A percentile compares a stretch with the other conserved stretches of the same genome.
These are phyloP conservation scores for Nidularia pulvinata DNA, from an alignment of 768 basidiomycete genomes.

Conservation along the genomic window DNA sequence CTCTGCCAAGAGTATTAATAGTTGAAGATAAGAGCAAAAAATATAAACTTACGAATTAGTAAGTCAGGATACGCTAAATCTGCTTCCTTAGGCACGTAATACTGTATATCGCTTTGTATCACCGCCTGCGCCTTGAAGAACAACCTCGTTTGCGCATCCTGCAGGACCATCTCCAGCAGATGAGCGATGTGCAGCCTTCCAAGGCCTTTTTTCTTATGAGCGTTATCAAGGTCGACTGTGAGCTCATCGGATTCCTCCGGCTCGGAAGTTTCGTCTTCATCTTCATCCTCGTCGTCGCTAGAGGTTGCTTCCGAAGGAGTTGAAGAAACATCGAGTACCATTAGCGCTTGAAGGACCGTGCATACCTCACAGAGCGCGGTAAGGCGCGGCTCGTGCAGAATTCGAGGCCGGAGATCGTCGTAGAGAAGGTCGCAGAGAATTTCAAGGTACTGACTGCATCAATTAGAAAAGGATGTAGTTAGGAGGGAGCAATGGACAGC, in stretches of 20 bases:
- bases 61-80: slow-evolving; percentile 90
- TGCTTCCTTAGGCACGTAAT: slow-evolving; percentile 73
- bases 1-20: not conserved
- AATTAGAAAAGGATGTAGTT: no score
- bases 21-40: slow-evolving; percentile 1
- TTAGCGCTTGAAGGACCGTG: slow-evolving; percentile 93
- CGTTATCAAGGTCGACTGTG: slow-evolving; percentile 31
- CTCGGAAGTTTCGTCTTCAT: slow-evolving; percentile 8
- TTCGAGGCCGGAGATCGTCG: slow-evolving; percentile 94
- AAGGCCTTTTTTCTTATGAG: slow-evolving; percentile 32
- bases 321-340: slow-evolving; percentile 81
- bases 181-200: slow-evolving; percentile 76
- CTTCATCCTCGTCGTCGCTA: slow-evolving; percentile 23
- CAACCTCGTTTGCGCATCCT: slow-evolving; percentile 94
- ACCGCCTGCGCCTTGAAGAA: slow-evolving; percentile 97
- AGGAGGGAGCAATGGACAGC: not conserved
- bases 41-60: slow-evolving; percentile 55
- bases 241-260: slow-evolving; percentile 28
- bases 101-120: slow-evolving; percentile 85
- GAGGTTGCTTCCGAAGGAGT: slow-evolving; percentile 16
- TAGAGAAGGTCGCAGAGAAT: slow-evolving; percentile 92
- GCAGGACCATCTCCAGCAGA: slow-evolving; percentile 85
- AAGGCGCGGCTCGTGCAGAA: slow-evolving; percentile 89
- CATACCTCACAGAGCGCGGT: slow-evolving; percentile 93
- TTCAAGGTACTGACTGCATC: slow-evolving; percentile 80